Conservation (phyloP, 345 rosid species). For the Citrus hindsii region DNA sequence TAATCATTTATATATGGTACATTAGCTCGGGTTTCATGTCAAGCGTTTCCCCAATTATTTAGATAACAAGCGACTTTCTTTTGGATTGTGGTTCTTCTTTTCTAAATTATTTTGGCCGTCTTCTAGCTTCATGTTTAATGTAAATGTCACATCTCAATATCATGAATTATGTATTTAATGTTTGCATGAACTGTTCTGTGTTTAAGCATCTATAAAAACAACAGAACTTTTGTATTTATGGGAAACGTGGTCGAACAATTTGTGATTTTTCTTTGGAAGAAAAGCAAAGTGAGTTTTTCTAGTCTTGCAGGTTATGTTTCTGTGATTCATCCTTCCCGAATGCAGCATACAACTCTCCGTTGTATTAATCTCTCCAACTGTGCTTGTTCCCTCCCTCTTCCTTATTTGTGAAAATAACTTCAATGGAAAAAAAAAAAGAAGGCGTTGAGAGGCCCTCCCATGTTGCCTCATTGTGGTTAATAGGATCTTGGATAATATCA, state of each 20-base stretch:
- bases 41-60: neutral
- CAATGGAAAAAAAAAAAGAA: no score
- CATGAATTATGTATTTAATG: neutral
- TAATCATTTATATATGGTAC: neutral
- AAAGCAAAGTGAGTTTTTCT: neutral
- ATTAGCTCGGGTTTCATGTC: slow-evolving; percentile 16
- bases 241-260: neutral
- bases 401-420: no score
- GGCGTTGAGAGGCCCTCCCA: no score
- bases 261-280: neutral
- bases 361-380: no score
- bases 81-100: neutral
- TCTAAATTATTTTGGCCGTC: neutral
- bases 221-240: neutral
- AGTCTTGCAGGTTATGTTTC: slow-evolving; percentile 43
- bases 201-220: neutral
- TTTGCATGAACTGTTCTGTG: neutral
- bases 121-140: neutral
- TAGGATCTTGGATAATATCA: slow-evolving; percentile 18
- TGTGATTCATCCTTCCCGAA: slow-evolving; percentile 9
- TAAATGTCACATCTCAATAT: neutral
- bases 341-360: no score
- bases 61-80: neutral
- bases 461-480: slow-evolving; percentile 54
- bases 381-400: no score